Evolutionary conservation across 2,329 filamentous ascomycete species (phyloP).

Genomic region (Chaetomiaceae sp.): DNA sequence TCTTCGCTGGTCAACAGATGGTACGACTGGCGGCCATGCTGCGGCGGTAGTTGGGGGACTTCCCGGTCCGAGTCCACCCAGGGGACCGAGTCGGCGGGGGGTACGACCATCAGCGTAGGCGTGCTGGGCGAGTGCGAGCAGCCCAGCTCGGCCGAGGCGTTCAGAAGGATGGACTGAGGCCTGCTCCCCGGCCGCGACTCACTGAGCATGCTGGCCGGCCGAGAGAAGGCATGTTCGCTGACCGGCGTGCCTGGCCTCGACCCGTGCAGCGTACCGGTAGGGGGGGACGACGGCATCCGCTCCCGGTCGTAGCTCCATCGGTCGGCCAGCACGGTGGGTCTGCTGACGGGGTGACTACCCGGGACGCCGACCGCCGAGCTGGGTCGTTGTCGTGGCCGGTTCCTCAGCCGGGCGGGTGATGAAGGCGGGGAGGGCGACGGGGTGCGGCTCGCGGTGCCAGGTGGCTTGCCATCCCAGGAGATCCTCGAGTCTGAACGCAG

Average conservation of each 20-base stretch:
- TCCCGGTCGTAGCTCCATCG: conserved; percentile 16
- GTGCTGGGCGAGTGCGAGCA: conserved; percentile 4
- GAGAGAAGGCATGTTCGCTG: background rate
- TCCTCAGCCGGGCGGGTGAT: background rate
- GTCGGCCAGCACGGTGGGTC: conserved; percentile 3
- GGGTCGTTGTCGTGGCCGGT: background rate
- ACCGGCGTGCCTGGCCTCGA: conserved; percentile 7
- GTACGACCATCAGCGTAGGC: conserved; percentile 1
- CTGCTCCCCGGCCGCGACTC: conserved; percentile 9
- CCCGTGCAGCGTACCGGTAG: background rate
- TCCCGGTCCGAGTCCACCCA: background rate
- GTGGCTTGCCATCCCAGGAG: conserved; percentile 4
- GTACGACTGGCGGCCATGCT: background rate
- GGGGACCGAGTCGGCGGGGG: no score
- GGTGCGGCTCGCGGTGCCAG: background rate
- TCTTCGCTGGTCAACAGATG: conserved; percentile 10
- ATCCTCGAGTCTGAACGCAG: background rate
- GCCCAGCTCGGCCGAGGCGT: background rate
- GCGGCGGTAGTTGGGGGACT: background rate
- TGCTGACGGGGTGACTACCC: background rate
- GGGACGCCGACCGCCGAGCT: conserved; percentile 2
- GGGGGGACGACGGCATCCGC: conserved; percentile 12
- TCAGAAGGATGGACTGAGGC: conserved; percentile 1
- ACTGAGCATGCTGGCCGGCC: conserved; percentile 7
- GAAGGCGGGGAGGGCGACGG: background rate